A percentile compares a stretch with the other conserved stretches of the same genome.
phyloP scores from a whole-genome alignment of 805 yeast genomes.

The Starmerella stellata region DNA sequence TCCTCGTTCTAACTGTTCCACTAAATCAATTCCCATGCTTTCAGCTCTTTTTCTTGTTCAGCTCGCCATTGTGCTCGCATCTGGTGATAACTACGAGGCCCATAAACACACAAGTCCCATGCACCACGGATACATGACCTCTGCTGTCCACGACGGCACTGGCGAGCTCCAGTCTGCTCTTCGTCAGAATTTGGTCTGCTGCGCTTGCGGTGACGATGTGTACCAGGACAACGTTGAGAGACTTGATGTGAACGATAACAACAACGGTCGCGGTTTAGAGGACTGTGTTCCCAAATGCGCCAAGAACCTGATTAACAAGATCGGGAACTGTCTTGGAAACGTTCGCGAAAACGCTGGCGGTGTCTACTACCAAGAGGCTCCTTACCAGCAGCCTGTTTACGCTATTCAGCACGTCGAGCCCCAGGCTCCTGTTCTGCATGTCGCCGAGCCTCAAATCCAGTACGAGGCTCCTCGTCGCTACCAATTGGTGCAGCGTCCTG shows the following conservation, averaged over 20 bases:
- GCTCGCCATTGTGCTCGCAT: too few species aligned
- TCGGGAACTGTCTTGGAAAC: background rate
- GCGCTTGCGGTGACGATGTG: conserved; percentile 2
- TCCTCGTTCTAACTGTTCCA: too few species aligned
- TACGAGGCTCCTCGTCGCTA: background rate
- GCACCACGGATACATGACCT: too few species aligned
- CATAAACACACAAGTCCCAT: too few species aligned
- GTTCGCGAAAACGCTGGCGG: background rate
- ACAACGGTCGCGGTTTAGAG: background rate
- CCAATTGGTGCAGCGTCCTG: background rate
- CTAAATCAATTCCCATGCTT: too few species aligned
- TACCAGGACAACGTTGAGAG: background rate
- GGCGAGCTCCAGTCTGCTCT: background rate
- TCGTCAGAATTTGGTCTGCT: conserved; percentile 11
- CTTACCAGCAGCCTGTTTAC: background rate
- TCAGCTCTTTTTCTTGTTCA: too few species aligned
- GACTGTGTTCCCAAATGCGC: background rate
- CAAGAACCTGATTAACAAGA: background rate
- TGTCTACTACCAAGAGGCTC: background rate
- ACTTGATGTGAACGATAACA: too few species aligned
- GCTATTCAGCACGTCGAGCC: background rate
- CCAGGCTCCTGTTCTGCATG: background rate
- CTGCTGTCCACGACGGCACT: background rate
- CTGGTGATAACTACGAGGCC: too few species aligned
- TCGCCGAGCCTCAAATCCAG: too few species aligned